phyloP scores from a whole-genome alignment of 306 rosid genomes.

The Luffa acutangula region DNA sequence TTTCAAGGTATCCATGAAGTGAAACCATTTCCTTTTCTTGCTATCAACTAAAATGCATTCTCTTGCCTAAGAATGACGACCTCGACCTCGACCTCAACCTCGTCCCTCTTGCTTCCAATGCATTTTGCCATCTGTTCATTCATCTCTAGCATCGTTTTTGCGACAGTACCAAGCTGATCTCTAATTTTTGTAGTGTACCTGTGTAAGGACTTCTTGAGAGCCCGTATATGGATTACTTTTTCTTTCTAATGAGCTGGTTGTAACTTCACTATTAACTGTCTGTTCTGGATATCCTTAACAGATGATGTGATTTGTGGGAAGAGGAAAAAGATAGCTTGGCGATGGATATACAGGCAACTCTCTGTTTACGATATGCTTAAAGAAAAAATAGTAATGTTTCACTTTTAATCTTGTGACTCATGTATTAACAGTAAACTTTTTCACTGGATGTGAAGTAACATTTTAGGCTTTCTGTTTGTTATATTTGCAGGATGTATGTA shows the following conservation, averaged over 20 bases:
- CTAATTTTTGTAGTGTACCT: no score
- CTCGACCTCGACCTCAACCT: no score
- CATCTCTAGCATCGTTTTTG: no score
- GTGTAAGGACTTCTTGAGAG: no score
- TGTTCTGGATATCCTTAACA: neutral
- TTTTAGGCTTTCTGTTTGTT: neutral
- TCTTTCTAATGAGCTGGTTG: neutral
- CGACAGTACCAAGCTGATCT: no score
- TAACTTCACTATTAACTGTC: neutral
- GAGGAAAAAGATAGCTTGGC: neutral
- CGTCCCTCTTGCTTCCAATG: no score
- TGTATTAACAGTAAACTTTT: no score
- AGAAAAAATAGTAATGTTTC: neutral
- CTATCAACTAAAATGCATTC: neutral
- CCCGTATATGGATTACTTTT: no score
- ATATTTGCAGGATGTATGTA: no score
- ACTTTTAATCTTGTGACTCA: neutral
- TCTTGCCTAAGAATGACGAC: no score
- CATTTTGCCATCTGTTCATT: no score
- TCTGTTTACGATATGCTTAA: neutral
- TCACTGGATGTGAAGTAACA: neutral
- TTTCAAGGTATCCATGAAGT: slow-evolving; percentile 50
- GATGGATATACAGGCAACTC: neutral
- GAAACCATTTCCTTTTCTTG: neutral
- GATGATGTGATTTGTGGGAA: neutral